phyloP scores from a whole-genome alignment of 768 basidiomycete species.

The Clathrus columnatus region DNA sequence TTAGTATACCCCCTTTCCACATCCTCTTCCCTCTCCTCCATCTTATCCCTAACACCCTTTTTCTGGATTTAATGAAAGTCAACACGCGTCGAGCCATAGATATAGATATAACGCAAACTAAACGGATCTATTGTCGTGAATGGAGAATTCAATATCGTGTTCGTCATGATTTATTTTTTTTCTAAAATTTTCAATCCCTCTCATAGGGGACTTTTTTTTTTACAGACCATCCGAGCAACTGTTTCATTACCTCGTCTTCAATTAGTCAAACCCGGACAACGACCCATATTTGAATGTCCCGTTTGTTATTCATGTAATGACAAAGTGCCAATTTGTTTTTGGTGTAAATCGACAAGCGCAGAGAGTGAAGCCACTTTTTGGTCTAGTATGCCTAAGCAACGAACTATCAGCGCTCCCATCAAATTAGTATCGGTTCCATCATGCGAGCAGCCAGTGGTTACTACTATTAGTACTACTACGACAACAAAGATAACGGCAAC shows the following conservation, averaged over 20 bases:
- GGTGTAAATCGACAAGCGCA: background rate
- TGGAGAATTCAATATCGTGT: constrained; percentile 3
- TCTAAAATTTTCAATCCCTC: background rate
- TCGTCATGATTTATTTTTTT: background rate
- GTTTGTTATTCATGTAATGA: constrained; percentile 3
- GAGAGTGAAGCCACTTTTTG: constrained; percentile 1
- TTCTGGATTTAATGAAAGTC: background rate
- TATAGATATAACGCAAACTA: background rate
- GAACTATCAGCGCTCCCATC: constrained; percentile 6
- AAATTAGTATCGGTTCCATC: background rate
- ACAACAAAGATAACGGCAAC: no score
- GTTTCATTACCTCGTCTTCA: constrained; percentile 10
- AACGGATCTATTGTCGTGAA: constrained; percentile 8
- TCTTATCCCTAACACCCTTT: background rate
- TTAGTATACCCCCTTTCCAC: no score
- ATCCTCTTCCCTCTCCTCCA: no score
- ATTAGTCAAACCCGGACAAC: background rate
- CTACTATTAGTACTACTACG: no score
- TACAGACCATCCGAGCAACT: constrained; percentile 3
- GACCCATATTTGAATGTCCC: constrained; percentile 10
- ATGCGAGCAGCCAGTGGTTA: background rate
- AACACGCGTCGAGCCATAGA: background rate
- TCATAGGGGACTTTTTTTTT: background rate
- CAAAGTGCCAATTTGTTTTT: constrained; percentile 5
- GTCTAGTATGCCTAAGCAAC: constrained; percentile 9